Base-by-base conservation (phyloP, 257 asterid genomes). In the Ilex aquifolium region DNA sequence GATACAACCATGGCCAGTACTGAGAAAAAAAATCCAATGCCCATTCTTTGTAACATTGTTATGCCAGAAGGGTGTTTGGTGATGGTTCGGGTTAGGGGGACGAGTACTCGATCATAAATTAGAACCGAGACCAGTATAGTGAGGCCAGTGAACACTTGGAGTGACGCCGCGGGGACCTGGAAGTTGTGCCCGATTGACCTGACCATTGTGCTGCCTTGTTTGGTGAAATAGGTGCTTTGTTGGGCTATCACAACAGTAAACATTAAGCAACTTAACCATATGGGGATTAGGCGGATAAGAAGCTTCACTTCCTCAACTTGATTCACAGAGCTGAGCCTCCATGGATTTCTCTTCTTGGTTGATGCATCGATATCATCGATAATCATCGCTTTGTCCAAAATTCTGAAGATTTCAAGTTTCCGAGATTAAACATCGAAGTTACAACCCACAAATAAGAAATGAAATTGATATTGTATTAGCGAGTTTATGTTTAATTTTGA, bases 301-400 rank as follows among this genome's bases (percentile, higher is more conserved):
- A 80, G 87, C 63, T 85, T 85, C 0, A 80, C 79, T 78, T 85
- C 93, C 57, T 85, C 88, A 0, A 82, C 87, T 67, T 82, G 88
- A 69, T 64, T 74, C 5, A 57, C 31, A 0, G 83, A 55, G 77
- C 85, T 75, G 1, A 82, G 73, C 48, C 88, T 67, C 92, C 92
- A 85, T 0, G 80, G 82, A 44, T 82, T 64, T 46, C 75, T 63
- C 49, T 65, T 76, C 40, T 79, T 81, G 52, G 69, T 77, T 13
- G 79, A 55, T 29, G 75, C 72, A 58, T 82, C 84, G 2, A 10
- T 54, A 0, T 66, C 69, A 11, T 80, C 87, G 5, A 80, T 76
- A 36, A 77, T 52, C 60, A 16, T 57, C 29, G 92, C 88, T 67
- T 80, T 82, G 66, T 82, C 92, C 0, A 85, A 50, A 42, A 73